Conservation (phyloP, 192 early-diverging fungal species). For the Coemansia sp. region DNA sequence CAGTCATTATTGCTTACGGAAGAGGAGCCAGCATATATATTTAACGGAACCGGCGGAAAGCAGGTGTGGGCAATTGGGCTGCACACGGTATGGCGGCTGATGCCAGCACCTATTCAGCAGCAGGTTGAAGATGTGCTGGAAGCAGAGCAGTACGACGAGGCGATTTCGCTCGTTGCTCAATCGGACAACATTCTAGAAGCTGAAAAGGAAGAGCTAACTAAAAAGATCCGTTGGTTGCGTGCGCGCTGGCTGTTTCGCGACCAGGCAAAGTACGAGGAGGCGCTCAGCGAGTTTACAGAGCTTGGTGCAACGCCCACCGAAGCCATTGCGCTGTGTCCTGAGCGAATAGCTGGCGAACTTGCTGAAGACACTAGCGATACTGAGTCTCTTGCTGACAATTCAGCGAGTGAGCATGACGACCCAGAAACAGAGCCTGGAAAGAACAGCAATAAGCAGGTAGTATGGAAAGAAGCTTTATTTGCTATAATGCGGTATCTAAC, state of each 20-base stretch:
- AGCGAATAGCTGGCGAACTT: conserved; percentile 64
- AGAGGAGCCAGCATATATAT: conserved; percentile 49
- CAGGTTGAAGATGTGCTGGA: conserved; percentile 73
- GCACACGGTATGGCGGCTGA: conserved; percentile 71
- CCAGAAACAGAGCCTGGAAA: neutral
- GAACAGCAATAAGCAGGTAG: conserved; percentile 1
- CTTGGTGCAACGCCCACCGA: conserved; percentile 64
- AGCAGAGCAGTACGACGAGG: conserved; percentile 70
- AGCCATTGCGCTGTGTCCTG: conserved; percentile 67
- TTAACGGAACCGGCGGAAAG: conserved; percentile 69
- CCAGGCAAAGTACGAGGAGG: conserved; percentile 61
- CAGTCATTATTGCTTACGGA: conserved; percentile 71
- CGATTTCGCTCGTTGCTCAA: conserved; percentile 70
- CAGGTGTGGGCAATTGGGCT: conserved; percentile 68
- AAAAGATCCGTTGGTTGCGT: conserved; percentile 62
- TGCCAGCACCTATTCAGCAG: conserved; percentile 49
- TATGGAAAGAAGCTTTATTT: conserved; percentile 48
- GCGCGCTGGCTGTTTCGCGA: conserved; percentile 70
- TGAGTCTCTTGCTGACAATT: conserved; percentile 12
- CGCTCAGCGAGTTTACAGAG: conserved; percentile 64
- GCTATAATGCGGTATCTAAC: conserved; percentile 85
- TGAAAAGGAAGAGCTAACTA: conserved; percentile 64
- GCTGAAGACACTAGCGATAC: conserved; percentile 37
- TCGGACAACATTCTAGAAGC: conserved; percentile 70
- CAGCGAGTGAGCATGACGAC: neutral